These are phyloP conservation scores for Pilatotrama ljubarskyi DNA, from an alignment of 768 basidiomycete species.

Conservation along the genomic window DNA sequence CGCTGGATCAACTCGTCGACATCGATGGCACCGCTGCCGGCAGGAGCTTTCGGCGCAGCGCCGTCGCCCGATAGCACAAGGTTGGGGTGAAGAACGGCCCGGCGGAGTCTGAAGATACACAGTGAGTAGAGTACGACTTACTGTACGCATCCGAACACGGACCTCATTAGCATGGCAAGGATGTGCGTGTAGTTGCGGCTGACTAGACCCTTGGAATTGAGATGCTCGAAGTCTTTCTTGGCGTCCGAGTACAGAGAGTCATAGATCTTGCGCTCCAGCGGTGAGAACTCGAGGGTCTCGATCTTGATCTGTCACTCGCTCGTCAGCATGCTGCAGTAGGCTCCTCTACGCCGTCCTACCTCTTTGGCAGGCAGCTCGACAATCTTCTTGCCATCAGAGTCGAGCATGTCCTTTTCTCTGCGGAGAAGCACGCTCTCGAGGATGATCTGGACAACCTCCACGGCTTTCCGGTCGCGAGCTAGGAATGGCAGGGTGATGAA, in stretches of 20 bases:
- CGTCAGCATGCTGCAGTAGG: slow-evolving; percentile 35
- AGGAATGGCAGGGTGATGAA: slow-evolving; percentile 93
- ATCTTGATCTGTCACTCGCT: slow-evolving; percentile 50
- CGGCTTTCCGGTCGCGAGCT: slow-evolving; percentile 86
- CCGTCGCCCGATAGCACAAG: slow-evolving; percentile 65
- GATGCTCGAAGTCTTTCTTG: slow-evolving; percentile 76
- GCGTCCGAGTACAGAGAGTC: slow-evolving; percentile 80
- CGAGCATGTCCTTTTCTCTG: slow-evolving; percentile 92
- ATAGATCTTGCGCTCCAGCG: slow-evolving; percentile 84
- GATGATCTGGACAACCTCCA: slow-evolving; percentile 94
- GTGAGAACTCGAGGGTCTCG: slow-evolving; percentile 78
- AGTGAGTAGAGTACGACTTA: too few species aligned
- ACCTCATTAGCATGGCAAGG: slow-evolving; percentile 95
- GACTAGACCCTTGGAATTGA: slow-evolving; percentile 76
- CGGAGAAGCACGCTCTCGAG: slow-evolving; percentile 85
- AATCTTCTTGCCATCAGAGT: slow-evolving; percentile 81
- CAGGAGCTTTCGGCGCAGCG: slow-evolving; percentile 37
- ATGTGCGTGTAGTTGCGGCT: slow-evolving; percentile 85
- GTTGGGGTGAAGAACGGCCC: slow-evolving; percentile 88
- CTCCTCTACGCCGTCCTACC: slow-evolving; percentile 36
- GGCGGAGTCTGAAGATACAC: slow-evolving; percentile 60
- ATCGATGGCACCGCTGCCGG: slow-evolving; percentile 49
- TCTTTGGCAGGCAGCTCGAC: slow-evolving; percentile 88
- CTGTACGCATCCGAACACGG: too few species aligned
- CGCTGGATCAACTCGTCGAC: slow-evolving; percentile 59